A percentile compares a stretch with the other conserved stretches of the same genome.
Conservation (phyloP, 495 filamentous ascomycete genomes). For the Neurospora sp. region DNA sequence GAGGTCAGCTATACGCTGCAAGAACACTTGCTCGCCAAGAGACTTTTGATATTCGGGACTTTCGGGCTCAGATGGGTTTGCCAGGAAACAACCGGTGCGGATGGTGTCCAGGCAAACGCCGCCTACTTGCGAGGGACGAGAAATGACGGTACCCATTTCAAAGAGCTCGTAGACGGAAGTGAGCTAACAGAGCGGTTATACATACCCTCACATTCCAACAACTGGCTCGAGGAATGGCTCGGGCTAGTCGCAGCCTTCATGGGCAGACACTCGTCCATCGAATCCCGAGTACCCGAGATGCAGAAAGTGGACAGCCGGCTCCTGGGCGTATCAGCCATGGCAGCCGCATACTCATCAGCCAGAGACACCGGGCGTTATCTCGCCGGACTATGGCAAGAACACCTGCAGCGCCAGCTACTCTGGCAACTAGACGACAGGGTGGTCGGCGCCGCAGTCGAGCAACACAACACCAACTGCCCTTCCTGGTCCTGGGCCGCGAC, state of each 20-base stretch:
- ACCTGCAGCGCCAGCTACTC: neutral
- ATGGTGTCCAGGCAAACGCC: neutral
- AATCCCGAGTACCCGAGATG: neutral
- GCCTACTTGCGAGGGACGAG: neutral
- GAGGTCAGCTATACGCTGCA: neutral
- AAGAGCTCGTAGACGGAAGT: neutral
- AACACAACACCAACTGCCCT: neutral
- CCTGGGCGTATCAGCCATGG: neutral
- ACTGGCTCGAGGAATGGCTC: neutral
- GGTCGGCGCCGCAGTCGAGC: neutral
- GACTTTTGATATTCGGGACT: neutral
- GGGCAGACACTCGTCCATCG: neutral
- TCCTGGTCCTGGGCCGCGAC: neutral
- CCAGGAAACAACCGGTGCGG: neutral
- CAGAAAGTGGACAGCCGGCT: neutral
- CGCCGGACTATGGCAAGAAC: neutral
- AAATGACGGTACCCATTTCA: neutral
- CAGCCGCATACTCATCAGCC: neutral
- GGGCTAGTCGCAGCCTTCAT: neutral
- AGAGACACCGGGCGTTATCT: neutral
- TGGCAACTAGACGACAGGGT: neutral
- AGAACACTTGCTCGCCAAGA: neutral
- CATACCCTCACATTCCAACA: neutral
- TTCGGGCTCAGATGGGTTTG: neutral
- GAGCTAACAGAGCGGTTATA: neutral